phyloP scores from a whole-genome alignment of 106 monocot species.

The Xerophyta viscosa region DNA sequence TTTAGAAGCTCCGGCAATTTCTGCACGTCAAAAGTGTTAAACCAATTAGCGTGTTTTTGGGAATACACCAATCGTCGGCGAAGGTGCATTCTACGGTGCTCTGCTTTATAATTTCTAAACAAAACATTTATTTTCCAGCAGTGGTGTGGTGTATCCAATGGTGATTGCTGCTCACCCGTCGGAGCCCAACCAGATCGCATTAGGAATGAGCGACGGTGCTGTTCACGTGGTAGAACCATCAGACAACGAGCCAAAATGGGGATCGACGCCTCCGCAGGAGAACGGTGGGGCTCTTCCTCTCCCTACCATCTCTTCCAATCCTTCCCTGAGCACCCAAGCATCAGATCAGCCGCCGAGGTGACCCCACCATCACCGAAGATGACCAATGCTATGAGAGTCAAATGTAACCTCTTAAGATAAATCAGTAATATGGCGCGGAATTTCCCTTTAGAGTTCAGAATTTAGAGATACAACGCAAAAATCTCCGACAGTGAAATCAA shows the following conservation, averaged over 20 bases:
- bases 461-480: no score
- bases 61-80: no score
- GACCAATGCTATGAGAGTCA: no score
- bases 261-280: conserved; percentile 1
- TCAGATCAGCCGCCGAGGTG: conserved; percentile 4
- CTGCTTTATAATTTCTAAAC: conserved; percentile 18
- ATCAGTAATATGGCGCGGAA: no score
- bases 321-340: not conserved
- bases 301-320: conserved; percentile 3
- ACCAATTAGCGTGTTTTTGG: no score
- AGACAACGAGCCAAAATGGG: conserved; percentile 50
- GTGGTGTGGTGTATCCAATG: conserved; percentile 42
- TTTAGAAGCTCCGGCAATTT: no score
- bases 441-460: no score
- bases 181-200: conserved; percentile 85
- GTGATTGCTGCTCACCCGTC: conserved; percentile 86
- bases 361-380: no score
- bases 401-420: no score
- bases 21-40: no score
- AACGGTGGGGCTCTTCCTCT: conserved; percentile 10
- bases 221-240: conserved; percentile 81
- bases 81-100: no score
- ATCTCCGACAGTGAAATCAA: no score
- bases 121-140: conserved; percentile 2
- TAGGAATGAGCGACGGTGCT: conserved; percentile 92